Evolutionary conservation across 345 rosid genomes (phyloP), one percentile per base, ranked within the genome.

Genomic region (Pistacia atlantica): DNA sequence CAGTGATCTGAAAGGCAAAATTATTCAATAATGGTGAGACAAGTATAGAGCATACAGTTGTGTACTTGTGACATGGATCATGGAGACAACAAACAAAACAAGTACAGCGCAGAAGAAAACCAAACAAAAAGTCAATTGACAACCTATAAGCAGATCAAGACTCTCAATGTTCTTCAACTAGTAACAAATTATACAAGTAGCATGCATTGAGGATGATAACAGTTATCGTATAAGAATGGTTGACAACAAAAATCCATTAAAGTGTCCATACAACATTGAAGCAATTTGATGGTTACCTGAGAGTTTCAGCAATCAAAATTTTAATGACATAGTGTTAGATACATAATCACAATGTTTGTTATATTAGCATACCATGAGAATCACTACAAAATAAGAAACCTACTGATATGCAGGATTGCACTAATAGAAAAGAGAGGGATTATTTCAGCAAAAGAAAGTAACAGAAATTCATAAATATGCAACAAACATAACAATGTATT

Each of bases 1-100:
- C 97, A 0, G 98, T 95, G 11, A 95, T 97, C 99, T 95, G 85
- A 58, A 81, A 78, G 42, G 59, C 61, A 69, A 42, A 42, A 20
- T 37, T 37, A 48, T 55, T 20, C 22, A 75, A 71, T 48, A 38
- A 57, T 6, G 46, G 68, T 58, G 65, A 70, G 51, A 64, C 0
- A 46, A 33, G 61, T 6, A 59, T 59, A 12, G 67, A 1, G 37
- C 61, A 51, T 12, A 63, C 11, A 16, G 63, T 9, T 52, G 42
- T 28, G 25, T 49, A 16, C 59, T 13, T 13, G 2, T 25, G 31
- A 52, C 37, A 7, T 4, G 37, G 38, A 22, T 46, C 28, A 1
- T 4, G 13, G 11, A 58, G 20, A 42, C 11, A 8, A 61, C 12
- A 31, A 28, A 45, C 12, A 56, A 13, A 74, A 11, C n/a, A 49